phyloP scores from a whole-genome alignment of 805 yeast genomes.

The Starmerella vitae region DNA sequence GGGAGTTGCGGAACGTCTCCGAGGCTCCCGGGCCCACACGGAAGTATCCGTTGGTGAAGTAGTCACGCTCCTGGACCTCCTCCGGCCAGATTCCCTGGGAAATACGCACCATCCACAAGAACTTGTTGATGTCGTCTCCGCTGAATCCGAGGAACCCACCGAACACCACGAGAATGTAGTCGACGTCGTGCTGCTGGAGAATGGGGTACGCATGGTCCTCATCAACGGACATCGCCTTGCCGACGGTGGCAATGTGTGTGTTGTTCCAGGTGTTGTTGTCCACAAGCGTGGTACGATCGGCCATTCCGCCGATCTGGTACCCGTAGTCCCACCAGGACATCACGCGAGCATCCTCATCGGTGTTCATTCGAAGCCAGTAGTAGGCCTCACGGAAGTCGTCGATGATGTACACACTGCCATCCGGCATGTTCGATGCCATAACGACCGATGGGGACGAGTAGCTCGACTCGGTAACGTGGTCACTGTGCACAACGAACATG shows the following conservation, averaged over 20 bases:
- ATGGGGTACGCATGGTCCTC: constrained; percentile 84
- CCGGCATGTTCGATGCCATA: constrained; percentile 65
- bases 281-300: constrained; percentile 94
- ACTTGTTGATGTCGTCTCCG: constrained; percentile 94
- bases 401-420: constrained; percentile 71
- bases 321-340: constrained; percentile 99
- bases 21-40: constrained; percentile 73
- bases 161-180: constrained; percentile 80
- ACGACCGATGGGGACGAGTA: constrained; percentile 98
- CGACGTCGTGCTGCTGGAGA: constrained; percentile 83
- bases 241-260: constrained; percentile 98
- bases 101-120: constrained; percentile 96
- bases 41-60: constrained; percentile 81
- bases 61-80: constrained; percentile 77
- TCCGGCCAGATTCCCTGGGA: constrained; percentile 99
- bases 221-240: constrained; percentile 87
- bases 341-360: constrained; percentile 87
- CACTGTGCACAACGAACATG: constrained; percentile 83
- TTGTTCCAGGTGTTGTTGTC: constrained; percentile 99
- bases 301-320: constrained; percentile 99
- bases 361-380: constrained; percentile 97
- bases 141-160: constrained; percentile 90
- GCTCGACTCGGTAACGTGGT: constrained; percentile 93
- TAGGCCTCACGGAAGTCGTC: constrained; percentile 98
- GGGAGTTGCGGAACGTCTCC: constrained; percentile 69